These are phyloP conservation scores for Vitis hybrid DNA, from an alignment of 177 flowering plant species.

Conservation along the genomic window DNA sequence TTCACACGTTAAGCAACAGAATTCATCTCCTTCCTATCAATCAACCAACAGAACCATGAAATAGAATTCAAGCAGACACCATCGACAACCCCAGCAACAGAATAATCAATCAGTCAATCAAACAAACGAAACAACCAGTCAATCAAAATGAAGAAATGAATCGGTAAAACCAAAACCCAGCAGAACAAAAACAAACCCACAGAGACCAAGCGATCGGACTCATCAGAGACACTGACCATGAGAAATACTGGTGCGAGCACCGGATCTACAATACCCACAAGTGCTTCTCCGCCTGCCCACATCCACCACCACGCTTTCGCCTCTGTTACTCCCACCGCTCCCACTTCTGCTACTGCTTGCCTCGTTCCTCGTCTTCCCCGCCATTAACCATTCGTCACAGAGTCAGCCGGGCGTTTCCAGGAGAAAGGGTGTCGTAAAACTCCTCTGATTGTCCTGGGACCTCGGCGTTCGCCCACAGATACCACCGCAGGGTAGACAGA, in stretches of 20 bases:
- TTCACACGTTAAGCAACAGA: too few species aligned
- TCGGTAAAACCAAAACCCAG: constrained; percentile 1
- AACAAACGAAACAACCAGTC: background rate
- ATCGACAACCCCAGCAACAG: background rate
- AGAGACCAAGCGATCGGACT: background rate
- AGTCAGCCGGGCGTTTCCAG: background rate
- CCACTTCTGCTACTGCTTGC: constrained; percentile 60
- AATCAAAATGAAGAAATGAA: background rate
- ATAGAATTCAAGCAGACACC: too few species aligned
- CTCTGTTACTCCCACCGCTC: constrained; percentile 25
- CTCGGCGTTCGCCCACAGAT: too few species aligned
- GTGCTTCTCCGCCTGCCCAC: constrained; percentile 51
- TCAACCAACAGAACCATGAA: too few species aligned
- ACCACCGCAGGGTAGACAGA: too few species aligned
- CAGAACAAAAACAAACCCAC: background rate
- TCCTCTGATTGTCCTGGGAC: too few species aligned
- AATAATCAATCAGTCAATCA: background rate
- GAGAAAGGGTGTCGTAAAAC: background rate
- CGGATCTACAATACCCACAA: constrained; percentile 85
- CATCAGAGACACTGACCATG: constrained; percentile 43
- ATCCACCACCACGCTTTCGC: constrained; percentile 59
- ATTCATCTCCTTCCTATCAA: too few species aligned
- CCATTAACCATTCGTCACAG: constrained; percentile 28
- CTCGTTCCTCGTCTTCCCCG: constrained; percentile 48
- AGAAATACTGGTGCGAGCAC: constrained; percentile 47